A percentile compares a stretch with the other conserved stretches of the same genome.
phyloP scores from a whole-genome alignment of 2,329 filamentous ascomycete species.

The Penicillium sp. region DNA sequence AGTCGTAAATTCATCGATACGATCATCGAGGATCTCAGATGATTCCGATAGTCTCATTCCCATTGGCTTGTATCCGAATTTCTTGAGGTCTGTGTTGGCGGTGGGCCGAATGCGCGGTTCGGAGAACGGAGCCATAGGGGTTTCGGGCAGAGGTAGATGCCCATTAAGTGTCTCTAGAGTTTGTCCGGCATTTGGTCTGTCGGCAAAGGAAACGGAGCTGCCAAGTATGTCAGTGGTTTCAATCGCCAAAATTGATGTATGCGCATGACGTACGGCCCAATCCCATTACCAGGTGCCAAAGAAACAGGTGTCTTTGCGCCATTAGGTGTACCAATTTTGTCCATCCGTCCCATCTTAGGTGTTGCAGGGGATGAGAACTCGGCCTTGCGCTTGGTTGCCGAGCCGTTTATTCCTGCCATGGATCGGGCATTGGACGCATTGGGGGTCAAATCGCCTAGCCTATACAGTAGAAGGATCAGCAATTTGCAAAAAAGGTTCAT shows the following conservation, averaged over 20 bases:
- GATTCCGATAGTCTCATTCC: constrained; percentile 92
- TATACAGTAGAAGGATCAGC: constrained; percentile 26
- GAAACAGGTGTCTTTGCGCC: constrained; percentile 40
- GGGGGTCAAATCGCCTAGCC: constrained; percentile 68
- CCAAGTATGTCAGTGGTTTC: not conserved
- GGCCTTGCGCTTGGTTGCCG: constrained; percentile 55
- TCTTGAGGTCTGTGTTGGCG: constrained; percentile 84
- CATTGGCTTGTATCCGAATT: constrained; percentile 87
- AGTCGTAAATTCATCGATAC: constrained; percentile 85
- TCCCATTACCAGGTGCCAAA: constrained; percentile 22
- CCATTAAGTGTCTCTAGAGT: constrained; percentile 80
- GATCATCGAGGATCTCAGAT: constrained; percentile 89
- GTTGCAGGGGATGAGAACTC: constrained; percentile 50
- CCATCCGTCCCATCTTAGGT: constrained; percentile 44
- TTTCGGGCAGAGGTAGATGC: constrained; percentile 66
- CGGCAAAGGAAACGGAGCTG: constrained; percentile 67
- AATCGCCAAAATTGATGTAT: not conserved
- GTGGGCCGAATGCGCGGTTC: constrained; percentile 81
- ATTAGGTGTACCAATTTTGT: constrained; percentile 53
- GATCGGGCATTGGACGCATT: constrained; percentile 53
- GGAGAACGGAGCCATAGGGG: constrained; percentile 69
- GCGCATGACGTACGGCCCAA: constrained; percentile 36
- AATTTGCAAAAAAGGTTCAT: not conserved
- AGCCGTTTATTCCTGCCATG: constrained; percentile 37
- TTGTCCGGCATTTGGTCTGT: constrained; percentile 77